Percentiles rank a stretch among this genome's conserved stretches.
These are phyloP conservation scores for Populus alba DNA, from an alignment of 345 rosid species.

Conservation along the genomic window DNA sequence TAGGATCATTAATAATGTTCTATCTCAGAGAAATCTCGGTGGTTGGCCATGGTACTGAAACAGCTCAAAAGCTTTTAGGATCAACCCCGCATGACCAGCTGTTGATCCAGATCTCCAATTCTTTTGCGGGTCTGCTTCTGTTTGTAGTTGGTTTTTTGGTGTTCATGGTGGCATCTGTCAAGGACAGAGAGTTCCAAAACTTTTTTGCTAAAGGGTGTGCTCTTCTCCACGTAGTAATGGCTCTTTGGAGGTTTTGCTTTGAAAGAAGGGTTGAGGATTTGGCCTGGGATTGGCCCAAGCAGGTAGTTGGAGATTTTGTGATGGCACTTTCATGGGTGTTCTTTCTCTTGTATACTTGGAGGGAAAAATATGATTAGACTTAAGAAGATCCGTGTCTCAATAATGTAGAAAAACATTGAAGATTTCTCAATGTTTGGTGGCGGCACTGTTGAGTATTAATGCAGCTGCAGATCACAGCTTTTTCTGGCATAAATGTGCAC, in stretches of 20 bases:
- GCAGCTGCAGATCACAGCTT: background rate
- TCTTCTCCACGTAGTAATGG: conserved; percentile 37
- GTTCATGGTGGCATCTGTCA: conserved; percentile 45
- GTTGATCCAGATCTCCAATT: conserved; percentile 39
- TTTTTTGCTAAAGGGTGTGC: conserved; percentile 45
- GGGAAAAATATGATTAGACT: conserved; percentile 38
- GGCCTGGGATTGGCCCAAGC: conserved; percentile 47
- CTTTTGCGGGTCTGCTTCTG: conserved; percentile 44
- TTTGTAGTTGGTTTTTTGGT: conserved; percentile 31
- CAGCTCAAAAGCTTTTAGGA: conserved; percentile 34
- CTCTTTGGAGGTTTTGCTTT: conserved; percentile 40
- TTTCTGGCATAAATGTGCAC: no score
- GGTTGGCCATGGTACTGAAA: conserved; percentile 35
- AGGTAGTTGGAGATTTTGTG: conserved; percentile 35
- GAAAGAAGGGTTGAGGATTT: conserved; percentile 45
- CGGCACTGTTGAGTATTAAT: background rate
- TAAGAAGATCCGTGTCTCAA: background rate
- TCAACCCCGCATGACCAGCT: conserved; percentile 44
- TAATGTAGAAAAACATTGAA: background rate
- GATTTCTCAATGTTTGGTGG: background rate
- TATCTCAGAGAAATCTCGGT: conserved; percentile 33
- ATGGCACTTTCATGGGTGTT: conserved; percentile 45
- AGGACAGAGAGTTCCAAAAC: conserved; percentile 32
- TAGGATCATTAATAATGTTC: conserved; percentile 42
- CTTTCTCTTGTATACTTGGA: conserved; percentile 36